phyloP scores from a whole-genome alignment of 202 grass and related monocot species.

The Setaria italica region DNA sequence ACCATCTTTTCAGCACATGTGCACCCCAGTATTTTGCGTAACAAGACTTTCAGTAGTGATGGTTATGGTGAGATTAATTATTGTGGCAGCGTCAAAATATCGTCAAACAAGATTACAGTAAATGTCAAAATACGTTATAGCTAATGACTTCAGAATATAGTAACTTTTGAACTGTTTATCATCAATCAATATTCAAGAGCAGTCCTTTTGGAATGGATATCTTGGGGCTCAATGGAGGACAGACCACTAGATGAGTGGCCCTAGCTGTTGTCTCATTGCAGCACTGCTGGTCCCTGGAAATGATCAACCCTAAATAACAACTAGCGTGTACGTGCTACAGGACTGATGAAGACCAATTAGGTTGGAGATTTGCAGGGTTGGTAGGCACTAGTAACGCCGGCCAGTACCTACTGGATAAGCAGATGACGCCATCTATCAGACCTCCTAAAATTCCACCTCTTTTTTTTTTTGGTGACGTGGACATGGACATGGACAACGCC shows the following conservation, averaged over 20 bases:
- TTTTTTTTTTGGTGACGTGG: too few species aligned
- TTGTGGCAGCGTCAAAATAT: neutral
- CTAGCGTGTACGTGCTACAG: neutral
- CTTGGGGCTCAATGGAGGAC: constrained; percentile 4
- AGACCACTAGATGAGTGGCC: neutral
- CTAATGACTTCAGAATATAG: neutral
- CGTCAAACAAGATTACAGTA: neutral
- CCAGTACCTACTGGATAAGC: constrained; percentile 1
- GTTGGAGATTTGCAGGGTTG: constrained; percentile 11
- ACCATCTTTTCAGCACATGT: neutral
- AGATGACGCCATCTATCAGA: neutral
- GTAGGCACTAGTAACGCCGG: neutral
- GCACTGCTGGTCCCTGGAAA: neutral
- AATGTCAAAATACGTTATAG: neutral
- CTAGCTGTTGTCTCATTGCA: constrained; percentile 17
- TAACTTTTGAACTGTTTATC: neutral
- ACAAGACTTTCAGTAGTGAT: too few species aligned
- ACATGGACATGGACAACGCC: too few species aligned
- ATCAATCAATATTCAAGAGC: neutral
- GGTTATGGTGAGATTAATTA: too few species aligned
- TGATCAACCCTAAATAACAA: neutral
- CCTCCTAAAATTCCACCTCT: too few species aligned
- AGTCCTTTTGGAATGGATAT: neutral
- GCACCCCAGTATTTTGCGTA: too few species aligned
- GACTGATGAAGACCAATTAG: constrained; percentile 16